phyloP scores from a whole-genome alignment of 164 flowering plant genomes.

The Liquidambar formosana region DNA sequence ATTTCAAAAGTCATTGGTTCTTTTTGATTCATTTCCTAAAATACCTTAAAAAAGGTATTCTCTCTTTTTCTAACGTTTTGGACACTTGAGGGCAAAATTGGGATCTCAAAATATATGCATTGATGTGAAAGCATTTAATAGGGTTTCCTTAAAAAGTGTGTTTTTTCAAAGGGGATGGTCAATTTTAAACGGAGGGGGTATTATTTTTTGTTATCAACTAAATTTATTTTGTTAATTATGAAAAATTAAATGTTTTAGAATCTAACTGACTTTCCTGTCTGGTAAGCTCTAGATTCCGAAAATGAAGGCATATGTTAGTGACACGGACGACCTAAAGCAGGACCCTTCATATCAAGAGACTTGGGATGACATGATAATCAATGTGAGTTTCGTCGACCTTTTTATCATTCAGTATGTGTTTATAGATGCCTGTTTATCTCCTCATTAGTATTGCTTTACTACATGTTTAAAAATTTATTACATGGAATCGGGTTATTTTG shows the following conservation, averaged over 20 bases:
- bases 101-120: no score
- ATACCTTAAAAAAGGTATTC: no score
- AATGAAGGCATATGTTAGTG: conserved; percentile 95
- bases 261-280: conserved; percentile 41
- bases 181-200: no score
- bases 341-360: conserved; percentile 84
- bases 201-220: not conserved
- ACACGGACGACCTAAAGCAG: conserved; percentile 89
- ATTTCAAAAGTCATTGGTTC: no score
- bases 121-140: no score
- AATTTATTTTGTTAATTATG: not conserved
- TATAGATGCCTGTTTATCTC: not conserved
- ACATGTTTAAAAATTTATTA: not conserved
- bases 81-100: no score
- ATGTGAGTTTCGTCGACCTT: conserved; percentile 53
- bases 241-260: not conserved
- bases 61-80: no score
- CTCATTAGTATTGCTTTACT: not conserved
- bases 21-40: no score
- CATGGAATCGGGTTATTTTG: no score
- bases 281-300: conserved; percentile 97
- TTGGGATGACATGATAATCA: conserved; percentile 97
- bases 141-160: not conserved
- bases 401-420: not conserved
- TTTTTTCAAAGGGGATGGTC: no score